Percentiles rank a stretch among this genome's conserved stretches.
Conservation (phyloP, 768 basidiomycete genomes). For the Trametes elegans region DNA sequence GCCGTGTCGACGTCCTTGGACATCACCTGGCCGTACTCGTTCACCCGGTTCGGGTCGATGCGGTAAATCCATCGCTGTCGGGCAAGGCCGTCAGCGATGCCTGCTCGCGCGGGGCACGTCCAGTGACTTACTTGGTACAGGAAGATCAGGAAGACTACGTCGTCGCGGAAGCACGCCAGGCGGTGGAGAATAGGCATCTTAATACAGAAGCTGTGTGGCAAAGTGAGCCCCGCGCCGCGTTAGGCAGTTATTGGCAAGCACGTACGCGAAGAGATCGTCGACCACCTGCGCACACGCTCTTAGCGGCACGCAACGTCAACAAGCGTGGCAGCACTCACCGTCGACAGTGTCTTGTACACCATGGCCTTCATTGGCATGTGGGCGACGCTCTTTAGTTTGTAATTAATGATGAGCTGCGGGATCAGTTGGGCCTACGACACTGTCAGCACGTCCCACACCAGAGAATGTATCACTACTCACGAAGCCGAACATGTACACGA, state of each 20-base stretch:
- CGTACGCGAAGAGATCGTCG: conserved; percentile 90
- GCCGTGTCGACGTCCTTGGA: conserved; percentile 41
- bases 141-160: conserved; percentile 88
- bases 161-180: conserved; percentile 86
- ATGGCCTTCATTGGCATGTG: conserved; percentile 99
- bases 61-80: conserved; percentile 94
- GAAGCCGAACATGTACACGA: conserved; percentile 97
- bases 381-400: conserved; percentile 95
- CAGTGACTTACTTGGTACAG: conserved; percentile 74
- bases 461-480: conserved; percentile 50
- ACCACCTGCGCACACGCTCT: conserved; percentile 44
- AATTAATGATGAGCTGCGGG: conserved; percentile 92
- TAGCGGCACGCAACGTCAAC: neutral
- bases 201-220: conserved; percentile 72
- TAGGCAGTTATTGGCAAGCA: conserved; percentile 1
- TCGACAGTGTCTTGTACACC: conserved; percentile 91
- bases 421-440: conserved; percentile 71
- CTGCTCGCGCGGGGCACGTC: neutral
- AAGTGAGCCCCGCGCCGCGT: conserved; percentile 2
- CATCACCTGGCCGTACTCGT: conserved; percentile 93
- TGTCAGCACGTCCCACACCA: conserved; percentile 13
- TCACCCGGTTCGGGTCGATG: conserved; percentile 89
- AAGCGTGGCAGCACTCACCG: conserved; percentile 32
- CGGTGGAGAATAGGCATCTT: conserved; percentile 96
- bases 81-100: conserved; percentile 17